A percentile compares a stretch with the other conserved stretches of the same genome.
Evolutionary conservation across 2,329 filamentous ascomycete genomes (phyloP).

Genomic region (Aschersonia sp.): DNA sequence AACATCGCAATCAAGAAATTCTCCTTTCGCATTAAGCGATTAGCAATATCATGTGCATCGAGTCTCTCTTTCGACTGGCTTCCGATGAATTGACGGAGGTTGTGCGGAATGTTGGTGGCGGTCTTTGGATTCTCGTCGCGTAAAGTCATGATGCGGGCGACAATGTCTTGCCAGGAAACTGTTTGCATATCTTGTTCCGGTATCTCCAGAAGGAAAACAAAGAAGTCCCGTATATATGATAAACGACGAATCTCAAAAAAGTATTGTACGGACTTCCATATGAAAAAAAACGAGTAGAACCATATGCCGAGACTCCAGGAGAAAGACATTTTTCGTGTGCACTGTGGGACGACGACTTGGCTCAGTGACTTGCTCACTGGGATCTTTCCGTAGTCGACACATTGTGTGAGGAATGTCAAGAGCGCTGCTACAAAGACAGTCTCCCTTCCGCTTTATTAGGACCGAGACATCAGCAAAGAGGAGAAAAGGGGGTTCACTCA

Average conservation of each 20-base stretch:
- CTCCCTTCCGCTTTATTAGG: constrained; percentile 35
- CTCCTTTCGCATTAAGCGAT: constrained; percentile 87
- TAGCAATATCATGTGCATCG: constrained; percentile 94
- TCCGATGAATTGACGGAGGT: constrained; percentile 46
- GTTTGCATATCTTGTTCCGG: constrained; percentile 79
- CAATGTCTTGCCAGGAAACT: constrained; percentile 84
- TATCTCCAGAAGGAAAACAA: constrained; percentile 66
- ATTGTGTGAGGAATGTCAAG: constrained; percentile 71
- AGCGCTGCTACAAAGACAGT: constrained; percentile 72
- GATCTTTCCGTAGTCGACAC: constrained; percentile 69
- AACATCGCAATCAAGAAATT: constrained; percentile 95
- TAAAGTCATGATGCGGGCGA: constrained; percentile 70
- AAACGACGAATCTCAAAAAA: constrained; percentile 60
- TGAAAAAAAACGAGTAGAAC: constrained; percentile 75
- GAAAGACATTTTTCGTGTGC: constrained; percentile 60
- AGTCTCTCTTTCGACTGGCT: constrained; percentile 87
- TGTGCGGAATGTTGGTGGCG: constrained; percentile 36
- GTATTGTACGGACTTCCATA: constrained; percentile 64
- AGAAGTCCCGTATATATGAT: constrained; percentile 72
- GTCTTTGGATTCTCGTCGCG: constrained; percentile 81
- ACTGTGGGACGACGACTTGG: constrained; percentile 52
- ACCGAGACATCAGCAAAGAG: not conserved
- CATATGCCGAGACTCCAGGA: constrained; percentile 67
- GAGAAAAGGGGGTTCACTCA: constrained; percentile 25
- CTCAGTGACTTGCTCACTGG: constrained; percentile 43